phyloP scores from a whole-genome alignment of 2,329 filamentous ascomycete genomes.

The Fusarium sp. region DNA sequence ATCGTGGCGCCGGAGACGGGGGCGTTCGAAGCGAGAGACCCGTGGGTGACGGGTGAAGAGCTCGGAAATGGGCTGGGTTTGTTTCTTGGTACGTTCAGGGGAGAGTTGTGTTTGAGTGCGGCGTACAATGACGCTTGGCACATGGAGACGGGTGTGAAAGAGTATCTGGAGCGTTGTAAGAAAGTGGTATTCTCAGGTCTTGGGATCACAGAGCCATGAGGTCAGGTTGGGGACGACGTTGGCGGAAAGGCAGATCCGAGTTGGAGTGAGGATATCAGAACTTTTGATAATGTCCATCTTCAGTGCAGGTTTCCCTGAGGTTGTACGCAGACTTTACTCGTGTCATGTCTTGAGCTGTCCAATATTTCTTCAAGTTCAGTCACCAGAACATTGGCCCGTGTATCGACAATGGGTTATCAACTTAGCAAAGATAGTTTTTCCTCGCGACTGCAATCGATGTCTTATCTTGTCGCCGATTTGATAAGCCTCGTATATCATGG shows the following conservation, averaged over 20 bases:
- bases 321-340: too few relatives aligned
- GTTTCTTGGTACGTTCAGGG: constrained; percentile 54
- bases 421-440: too few relatives aligned
- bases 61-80: constrained; percentile 51
- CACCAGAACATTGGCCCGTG: too few relatives aligned
- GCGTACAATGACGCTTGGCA: constrained; percentile 59
- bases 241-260: neutral
- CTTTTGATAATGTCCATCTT: neutral
- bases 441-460: too few relatives aligned
- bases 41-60: constrained; percentile 59
- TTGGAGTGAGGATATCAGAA: too few relatives aligned
- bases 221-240: too few relatives aligned
- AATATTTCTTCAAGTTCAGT: neutral
- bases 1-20: constrained; percentile 46
- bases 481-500: neutral
- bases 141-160: constrained; percentile 21
- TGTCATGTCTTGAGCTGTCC: accelerated
- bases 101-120: constrained; percentile 50
- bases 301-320: accelerated
- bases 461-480: neutral
- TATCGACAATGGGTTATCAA: too few relatives aligned
- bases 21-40: constrained; percentile 45
- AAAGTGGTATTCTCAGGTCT: constrained; percentile 5
- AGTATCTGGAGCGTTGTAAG: constrained; percentile 39
- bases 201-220: neutral